A percentile compares a stretch with the other conserved stretches of the same genome.
phyloP scores from a whole-genome alignment of 768 basidiomycete genomes.

The Plicaturopsis crispa region DNA sequence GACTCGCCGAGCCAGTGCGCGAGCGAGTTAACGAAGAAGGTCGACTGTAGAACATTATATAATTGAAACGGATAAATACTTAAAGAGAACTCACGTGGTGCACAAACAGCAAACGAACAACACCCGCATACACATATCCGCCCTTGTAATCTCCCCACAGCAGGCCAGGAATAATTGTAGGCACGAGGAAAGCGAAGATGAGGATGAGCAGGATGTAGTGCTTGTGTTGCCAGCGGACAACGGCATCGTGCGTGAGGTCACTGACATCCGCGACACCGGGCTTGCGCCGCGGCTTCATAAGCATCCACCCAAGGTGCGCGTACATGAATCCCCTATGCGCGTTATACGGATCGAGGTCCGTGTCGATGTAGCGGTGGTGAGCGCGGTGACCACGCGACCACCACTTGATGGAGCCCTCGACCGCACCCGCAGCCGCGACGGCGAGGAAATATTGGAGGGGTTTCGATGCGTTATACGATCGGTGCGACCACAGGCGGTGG shows the following conservation, averaged over 20 bases:
- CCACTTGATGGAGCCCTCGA: slow-evolving; percentile 50
- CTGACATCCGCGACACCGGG: slow-evolving; percentile 43
- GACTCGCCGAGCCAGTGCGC: slow-evolving; percentile 51
- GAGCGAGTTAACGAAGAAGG: slow-evolving; percentile 53
- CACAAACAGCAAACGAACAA: slow-evolving; percentile 38
- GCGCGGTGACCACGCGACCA: slow-evolving; percentile 50
- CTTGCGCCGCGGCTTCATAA: slow-evolving; percentile 38
- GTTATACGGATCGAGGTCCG: slow-evolving; percentile 50
- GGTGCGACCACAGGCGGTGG: slow-evolving; percentile 50
- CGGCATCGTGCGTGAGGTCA: slow-evolving; percentile 36
- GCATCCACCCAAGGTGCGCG: slow-evolving; percentile 46
- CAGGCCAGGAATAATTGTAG: slow-evolving; percentile 38
- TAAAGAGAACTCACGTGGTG: slow-evolving; percentile 35
- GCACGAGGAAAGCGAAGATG: slow-evolving; percentile 36
- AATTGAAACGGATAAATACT: background rate
- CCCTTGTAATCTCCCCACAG: slow-evolving; percentile 49
- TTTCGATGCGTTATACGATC: slow-evolving; percentile 42
- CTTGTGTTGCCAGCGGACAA: slow-evolving; percentile 47
- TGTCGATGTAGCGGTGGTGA: slow-evolving; percentile 48
- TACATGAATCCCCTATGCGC: slow-evolving; percentile 44
- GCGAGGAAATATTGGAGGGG: slow-evolving; percentile 40
- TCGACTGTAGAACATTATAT: slow-evolving; percentile 23
- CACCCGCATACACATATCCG: slow-evolving; percentile 43
- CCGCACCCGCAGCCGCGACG: slow-evolving; percentile 38
- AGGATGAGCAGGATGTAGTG: slow-evolving; percentile 36